Evolutionary conservation across 202 grass and related monocot genomes (phyloP).

Genomic region (Zizania palustris): DNA sequence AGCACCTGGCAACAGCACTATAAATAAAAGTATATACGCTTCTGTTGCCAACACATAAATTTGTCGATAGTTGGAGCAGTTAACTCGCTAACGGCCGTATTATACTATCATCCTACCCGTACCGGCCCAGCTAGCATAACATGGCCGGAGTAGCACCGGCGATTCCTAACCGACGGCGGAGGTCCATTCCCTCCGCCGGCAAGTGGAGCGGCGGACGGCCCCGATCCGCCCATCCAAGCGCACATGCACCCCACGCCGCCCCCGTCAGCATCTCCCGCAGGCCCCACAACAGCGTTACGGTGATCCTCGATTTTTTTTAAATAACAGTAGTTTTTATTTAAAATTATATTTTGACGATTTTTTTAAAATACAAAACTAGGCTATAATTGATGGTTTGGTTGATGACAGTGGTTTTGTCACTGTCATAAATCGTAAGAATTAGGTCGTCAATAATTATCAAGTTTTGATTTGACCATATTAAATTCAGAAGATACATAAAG

Average conservation of each 20-base stretch:
- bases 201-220: conserved; percentile 23
- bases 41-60: conserved; percentile 2
- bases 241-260: conserved; percentile 38
- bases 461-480: too few species aligned
- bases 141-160: not conserved
- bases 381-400: too few species aligned
- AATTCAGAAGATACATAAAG: too few species aligned
- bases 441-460: too few species aligned
- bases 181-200: conserved; percentile 28
- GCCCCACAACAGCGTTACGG: not conserved
- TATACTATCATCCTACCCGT: not conserved
- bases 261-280: conserved; percentile 17
- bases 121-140: not conserved
- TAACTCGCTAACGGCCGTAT: not conserved
- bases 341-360: too few species aligned
- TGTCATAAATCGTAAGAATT: too few species aligned
- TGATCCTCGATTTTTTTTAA: not conserved
- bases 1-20: not conserved
- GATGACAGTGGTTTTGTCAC: too few species aligned
- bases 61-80: conserved; percentile 29
- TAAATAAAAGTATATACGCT: not conserved
- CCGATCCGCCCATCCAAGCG: not conserved
- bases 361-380: too few species aligned
- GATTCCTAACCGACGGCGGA: conserved; percentile 21
- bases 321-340: too few species aligned